phyloP scores from a whole-genome alignment of 2,329 filamentous ascomycete species.

The Beauveria varroae region DNA sequence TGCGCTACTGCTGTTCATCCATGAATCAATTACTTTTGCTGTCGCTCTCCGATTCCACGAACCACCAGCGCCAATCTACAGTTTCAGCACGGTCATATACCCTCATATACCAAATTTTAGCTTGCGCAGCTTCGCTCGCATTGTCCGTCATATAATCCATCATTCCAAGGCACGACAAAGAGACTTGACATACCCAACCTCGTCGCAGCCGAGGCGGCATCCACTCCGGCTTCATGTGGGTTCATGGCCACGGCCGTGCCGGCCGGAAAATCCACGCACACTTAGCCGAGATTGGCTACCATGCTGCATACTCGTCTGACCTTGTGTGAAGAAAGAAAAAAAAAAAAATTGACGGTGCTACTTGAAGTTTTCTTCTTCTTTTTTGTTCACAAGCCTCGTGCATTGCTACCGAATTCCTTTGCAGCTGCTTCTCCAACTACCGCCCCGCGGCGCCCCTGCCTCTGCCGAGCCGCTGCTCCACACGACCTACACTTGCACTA shows the following conservation, averaged over 20 bases:
- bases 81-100: neutral
- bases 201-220: neutral
- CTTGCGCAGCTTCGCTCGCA: neutral
- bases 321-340: neutral
- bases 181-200: neutral
- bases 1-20: neutral
- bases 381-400: neutral
- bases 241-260: neutral
- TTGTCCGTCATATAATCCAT: neutral
- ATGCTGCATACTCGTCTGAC: neutral
- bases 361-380: neutral
- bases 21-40: neutral
- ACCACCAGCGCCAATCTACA: neutral
- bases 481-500: neutral
- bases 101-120: neutral
- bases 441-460: neutral
- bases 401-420: neutral
- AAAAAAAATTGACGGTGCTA: neutral
- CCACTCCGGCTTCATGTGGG: conserved; percentile 1
- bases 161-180: neutral
- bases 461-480: neutral
- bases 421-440: neutral
- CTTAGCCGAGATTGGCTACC: neutral
- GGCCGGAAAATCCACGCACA: neutral
- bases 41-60: neutral